Conservation (phyloP, 805 yeast genomes). For the Candida caryicola region DNA sequence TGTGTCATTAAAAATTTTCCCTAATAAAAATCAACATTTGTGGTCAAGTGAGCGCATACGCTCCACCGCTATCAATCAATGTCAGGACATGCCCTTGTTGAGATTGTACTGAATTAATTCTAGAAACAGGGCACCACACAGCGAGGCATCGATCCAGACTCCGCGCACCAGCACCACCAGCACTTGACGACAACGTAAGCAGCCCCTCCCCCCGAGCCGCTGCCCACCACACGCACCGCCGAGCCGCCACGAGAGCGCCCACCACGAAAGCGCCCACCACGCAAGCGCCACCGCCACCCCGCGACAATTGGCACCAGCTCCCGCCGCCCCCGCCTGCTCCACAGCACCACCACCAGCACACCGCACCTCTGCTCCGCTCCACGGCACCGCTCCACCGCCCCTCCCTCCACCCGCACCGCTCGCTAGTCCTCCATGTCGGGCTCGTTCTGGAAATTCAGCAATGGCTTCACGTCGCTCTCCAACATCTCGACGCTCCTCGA, state of each 20-base stretch:
- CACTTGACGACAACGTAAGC: too few species aligned
- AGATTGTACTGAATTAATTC: not conserved
- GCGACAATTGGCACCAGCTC: too few species aligned
- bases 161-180: too few species aligned
- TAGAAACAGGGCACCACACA: not conserved
- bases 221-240: too few species aligned
- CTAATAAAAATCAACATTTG: slow-evolving; percentile 5
- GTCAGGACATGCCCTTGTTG: not conserved
- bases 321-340: not conserved
- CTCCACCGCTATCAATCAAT: not conserved
- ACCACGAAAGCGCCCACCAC: too few species aligned
- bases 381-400: not conserved
- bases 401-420: not conserved
- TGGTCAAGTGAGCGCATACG: slow-evolving; percentile 1
- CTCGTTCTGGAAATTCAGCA: slow-evolving; percentile 47
- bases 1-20: slow-evolving; percentile 7
- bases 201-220: not conserved
- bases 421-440: slow-evolving; percentile 34
- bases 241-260: too few species aligned
- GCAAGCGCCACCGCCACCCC: too few species aligned
- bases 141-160: not conserved
- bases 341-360: too few species aligned
- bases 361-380: not conserved
- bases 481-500: slow-evolving; percentile 41
- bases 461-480: slow-evolving; percentile 43